These are phyloP conservation scores for Allium sativum DNA, from an alignment of 106 monocot species.

Conservation along the genomic window DNA sequence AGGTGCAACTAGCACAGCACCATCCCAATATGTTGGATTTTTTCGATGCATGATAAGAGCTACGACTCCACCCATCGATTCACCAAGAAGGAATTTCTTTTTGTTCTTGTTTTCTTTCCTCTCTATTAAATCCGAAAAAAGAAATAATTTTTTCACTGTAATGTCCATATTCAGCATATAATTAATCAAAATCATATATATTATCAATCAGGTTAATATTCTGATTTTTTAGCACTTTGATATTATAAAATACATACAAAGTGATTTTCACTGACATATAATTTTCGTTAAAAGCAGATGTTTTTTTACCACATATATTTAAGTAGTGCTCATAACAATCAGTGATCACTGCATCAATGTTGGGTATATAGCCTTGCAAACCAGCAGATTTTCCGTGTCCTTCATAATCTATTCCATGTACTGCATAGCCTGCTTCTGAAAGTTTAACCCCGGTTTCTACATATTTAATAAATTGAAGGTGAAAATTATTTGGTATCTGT, in stretches of 20 bases:
- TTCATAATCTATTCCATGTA: slow-evolving; percentile 59
- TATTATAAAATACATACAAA: no score
- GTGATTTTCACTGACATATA: no score
- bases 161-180: no score
- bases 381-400: slow-evolving; percentile 74
- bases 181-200: no score
- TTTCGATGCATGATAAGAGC: slow-evolving; percentile 33
- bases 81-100: slow-evolving; percentile 42
- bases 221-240: no score
- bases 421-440: slow-evolving; percentile 45
- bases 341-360: slow-evolving; percentile 35
- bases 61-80: slow-evolving; percentile 74
- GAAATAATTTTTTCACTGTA: no score
- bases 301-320: slow-evolving; percentile 35
- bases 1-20: slow-evolving; percentile 56
- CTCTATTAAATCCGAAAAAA: slow-evolving; percentile 13
- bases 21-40: slow-evolving; percentile 42
- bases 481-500: neutral
- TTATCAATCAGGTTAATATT: no score
- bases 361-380: slow-evolving; percentile 45
- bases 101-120: slow-evolving; percentile 38
- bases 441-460: slow-evolving; percentile 36
- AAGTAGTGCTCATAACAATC: slow-evolving; percentile 32
- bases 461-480: neutral
- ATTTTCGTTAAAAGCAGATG: no score